phyloP scores from a whole-genome alignment of 2,329 filamentous ascomycete genomes.

The Colletotrichum sp. region DNA sequence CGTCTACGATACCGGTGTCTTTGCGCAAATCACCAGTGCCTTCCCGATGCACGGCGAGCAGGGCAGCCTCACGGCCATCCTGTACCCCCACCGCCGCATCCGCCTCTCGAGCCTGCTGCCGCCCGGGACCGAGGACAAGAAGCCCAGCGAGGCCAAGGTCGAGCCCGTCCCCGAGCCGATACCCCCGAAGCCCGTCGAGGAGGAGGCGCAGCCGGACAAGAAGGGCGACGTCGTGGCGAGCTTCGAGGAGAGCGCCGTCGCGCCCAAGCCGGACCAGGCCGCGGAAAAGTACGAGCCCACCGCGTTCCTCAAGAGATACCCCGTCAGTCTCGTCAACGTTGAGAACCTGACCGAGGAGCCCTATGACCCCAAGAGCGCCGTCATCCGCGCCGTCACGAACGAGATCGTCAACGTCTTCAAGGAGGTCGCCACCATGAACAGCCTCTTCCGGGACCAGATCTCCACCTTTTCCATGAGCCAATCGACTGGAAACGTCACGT shows the following conservation, averaged over 20 bases:
- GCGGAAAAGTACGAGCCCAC: conserved; percentile 79
- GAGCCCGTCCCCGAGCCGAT: conserved; percentile 63
- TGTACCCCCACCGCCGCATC: conserved; percentile 95
- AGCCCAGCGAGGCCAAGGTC: conserved; percentile 56
- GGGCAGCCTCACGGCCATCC: conserved; percentile 84
- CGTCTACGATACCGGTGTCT: conserved; percentile 94
- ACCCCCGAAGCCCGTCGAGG: conserved; percentile 55
- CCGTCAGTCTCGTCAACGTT: conserved; percentile 93
- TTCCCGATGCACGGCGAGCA: conserved; percentile 91
- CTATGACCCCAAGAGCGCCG: conserved; percentile 86
- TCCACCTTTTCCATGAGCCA: conserved; percentile 97
- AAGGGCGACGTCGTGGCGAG: conserved; percentile 96
- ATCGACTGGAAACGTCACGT: conserved; percentile 90
- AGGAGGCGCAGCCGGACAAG: conserved; percentile 65
- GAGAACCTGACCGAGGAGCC: conserved; percentile 91
- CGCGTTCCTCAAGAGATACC: conserved; percentile 87
- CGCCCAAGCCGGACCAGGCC: conserved; percentile 57
- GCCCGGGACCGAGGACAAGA: conserved; percentile 59
- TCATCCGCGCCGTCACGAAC: conserved; percentile 90
- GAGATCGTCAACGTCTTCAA: conserved; percentile 99
- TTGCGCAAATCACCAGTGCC: conserved; percentile 96
- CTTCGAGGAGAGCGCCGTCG: conserved; percentile 83
- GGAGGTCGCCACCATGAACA: conserved; percentile 92
- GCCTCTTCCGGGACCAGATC: conserved; percentile 94
- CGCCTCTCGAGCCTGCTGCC: conserved; percentile 84